Evolutionary conservation across 345 rosid species (phyloP), one percentile per base, ranked within the genome.

Genomic region (Rhizophora apiculata): DNA sequence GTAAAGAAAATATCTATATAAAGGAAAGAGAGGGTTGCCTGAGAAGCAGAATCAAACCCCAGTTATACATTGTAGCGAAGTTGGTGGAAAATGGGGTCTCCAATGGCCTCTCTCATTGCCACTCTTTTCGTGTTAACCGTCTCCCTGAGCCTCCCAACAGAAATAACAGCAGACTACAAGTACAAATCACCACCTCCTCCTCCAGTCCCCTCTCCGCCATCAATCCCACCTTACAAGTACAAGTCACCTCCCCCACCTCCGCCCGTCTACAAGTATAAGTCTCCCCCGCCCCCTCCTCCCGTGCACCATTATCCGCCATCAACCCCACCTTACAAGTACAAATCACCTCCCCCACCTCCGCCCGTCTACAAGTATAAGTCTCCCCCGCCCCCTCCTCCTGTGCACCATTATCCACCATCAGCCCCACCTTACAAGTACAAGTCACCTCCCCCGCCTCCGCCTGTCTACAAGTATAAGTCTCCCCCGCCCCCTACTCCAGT

Each of bases 1-100:
- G 77, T 76, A 26, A 82, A 72, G 6, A 8, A 48, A 34, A 65
- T 79, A 78, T 72, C 89, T 89, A 86, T 91, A 88, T 86, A 91
- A 87, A 78, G 88, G 71, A 65, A 4, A 21, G 26, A 15, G 73
- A 29, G 78, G 61, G 19, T 29, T 70, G 57, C 4, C 46, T 24
- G 20, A 79, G 71, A 74, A 78, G 81, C 86, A 77, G 20, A 74
- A 69, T 63, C 63, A 72, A 71, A 64, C 78, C 70, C 78, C 69
- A 62, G 48, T 63, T 27, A 10, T 39, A 10, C 2, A 3, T 11
- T 39, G 43, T 30, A 34, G 69, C 30, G 39, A 65, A 63, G 57
- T 18, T 36, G 60, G 21, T 9, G 52, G 57, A 68, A 59, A 60
- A 89, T 86, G 85, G 80, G 85, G 72, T 81, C 85, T 59, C 68